phyloP scores from a whole-genome alignment of 2,329 filamentous ascomycete genomes.

The Penicillium glabrum region DNA sequence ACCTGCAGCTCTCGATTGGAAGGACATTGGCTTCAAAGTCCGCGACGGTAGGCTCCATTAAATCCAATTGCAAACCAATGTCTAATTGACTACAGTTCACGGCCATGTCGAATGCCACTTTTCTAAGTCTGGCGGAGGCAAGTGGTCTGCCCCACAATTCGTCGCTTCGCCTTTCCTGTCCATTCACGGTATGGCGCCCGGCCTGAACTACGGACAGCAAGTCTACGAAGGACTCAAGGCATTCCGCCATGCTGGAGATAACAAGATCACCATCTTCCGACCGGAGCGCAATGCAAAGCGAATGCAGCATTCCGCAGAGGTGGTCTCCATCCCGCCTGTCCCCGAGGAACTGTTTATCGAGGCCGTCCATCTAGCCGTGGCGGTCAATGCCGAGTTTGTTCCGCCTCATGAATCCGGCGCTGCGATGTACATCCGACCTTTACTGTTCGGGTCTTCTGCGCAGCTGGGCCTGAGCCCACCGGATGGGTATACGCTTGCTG shows the following conservation, averaged over 20 bases:
- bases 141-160: slow-evolving; percentile 78
- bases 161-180: slow-evolving; percentile 80
- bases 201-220: slow-evolving; percentile 95
- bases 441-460: slow-evolving; percentile 82
- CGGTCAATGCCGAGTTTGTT: slow-evolving; percentile 85
- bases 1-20: slow-evolving; percentile 66
- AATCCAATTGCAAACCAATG: neutral
- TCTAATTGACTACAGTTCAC: slow-evolving; percentile 59
- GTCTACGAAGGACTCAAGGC: slow-evolving; percentile 98
- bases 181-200: slow-evolving; percentile 93
- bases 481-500: slow-evolving; percentile 87
- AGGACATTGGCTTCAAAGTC: slow-evolving; percentile 86
- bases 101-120: slow-evolving; percentile 91
- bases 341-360: slow-evolving; percentile 74
- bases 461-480: slow-evolving; percentile 84
- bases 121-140: slow-evolving; percentile 64
- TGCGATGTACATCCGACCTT: slow-evolving; percentile 87
- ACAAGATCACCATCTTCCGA: slow-evolving; percentile 80
- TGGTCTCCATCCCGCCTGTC: slow-evolving; percentile 78
- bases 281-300: slow-evolving; percentile 80
- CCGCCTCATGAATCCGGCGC: slow-evolving; percentile 86
- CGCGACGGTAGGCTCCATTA: slow-evolving; percentile 68
- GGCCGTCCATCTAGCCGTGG: slow-evolving; percentile 76
- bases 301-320: slow-evolving; percentile 80
- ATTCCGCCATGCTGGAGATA: slow-evolving; percentile 67